phyloP scores from a whole-genome alignment of 345 rosid species.

The Ceriops decandra region DNA sequence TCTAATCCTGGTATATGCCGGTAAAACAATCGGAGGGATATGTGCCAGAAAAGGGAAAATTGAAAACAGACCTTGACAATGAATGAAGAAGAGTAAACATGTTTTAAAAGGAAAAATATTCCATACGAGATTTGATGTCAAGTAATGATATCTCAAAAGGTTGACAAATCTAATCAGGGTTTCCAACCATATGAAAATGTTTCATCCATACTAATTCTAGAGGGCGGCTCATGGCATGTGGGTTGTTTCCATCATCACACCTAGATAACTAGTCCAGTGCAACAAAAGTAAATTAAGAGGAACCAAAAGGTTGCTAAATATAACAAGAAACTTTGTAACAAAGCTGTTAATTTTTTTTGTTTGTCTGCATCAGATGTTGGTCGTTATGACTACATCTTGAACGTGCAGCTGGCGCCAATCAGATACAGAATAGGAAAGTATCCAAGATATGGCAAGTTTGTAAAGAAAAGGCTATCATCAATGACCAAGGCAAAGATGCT shows the following conservation, averaged over 20 bases:
- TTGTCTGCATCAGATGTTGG: conserved; percentile 22
- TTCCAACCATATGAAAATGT: not conserved
- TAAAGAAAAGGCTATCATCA: conserved; percentile 21
- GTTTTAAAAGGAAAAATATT: conserved; percentile 9
- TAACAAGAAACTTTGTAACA: conserved; percentile 1
- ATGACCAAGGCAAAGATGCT: conserved; percentile 26
- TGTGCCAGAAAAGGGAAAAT: conserved; percentile 18
- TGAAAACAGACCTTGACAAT: not conserved
- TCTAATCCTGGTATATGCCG: not conserved
- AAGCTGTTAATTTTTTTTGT: conserved; percentile 31
- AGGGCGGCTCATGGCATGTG: not conserved
- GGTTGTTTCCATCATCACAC: conserved; percentile 37
- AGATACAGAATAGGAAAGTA: conserved; percentile 22
- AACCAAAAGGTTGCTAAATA: not conserved
- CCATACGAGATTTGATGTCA: conserved; percentile 15
- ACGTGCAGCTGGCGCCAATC: conserved; percentile 41
- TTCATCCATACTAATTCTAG: too few relatives aligned
- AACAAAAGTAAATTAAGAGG: conserved; percentile 4
- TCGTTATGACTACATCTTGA: not conserved
- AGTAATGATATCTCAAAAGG: conserved; percentile 30
- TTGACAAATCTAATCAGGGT: conserved; percentile 31
- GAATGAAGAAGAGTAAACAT: not conserved
- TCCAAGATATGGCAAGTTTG: conserved; percentile 32
- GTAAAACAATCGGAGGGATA: conserved; percentile 24
- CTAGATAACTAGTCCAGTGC: conserved; percentile 11